Conservation (phyloP, 768 basidiomycete species). For the Pisolithus albus region DNA sequence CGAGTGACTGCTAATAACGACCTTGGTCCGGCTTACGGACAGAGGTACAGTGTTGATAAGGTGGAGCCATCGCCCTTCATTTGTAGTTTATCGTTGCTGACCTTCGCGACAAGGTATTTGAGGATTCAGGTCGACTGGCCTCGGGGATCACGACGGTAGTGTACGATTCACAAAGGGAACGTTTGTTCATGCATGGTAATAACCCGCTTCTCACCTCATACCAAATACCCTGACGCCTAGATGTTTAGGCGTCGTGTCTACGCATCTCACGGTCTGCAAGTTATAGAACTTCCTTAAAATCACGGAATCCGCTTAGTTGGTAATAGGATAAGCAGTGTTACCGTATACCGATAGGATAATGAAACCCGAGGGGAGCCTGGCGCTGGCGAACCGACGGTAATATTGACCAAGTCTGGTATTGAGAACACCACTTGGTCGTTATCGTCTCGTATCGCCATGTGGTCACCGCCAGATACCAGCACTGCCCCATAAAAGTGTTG, state of each 20-base stretch:
- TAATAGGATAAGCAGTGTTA: no score
- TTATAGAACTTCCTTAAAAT: neutral
- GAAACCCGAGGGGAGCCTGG: no score
- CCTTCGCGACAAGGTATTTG: conserved; percentile 43
- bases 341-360: no score
- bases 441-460: neutral
- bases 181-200: conserved; percentile 56
- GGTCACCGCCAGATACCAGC: neutral
- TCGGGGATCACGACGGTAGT: conserved; percentile 52
- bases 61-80: conserved; percentile 25
- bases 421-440: no score
- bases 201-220: conserved; percentile 1
- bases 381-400: no score
- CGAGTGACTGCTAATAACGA: conserved; percentile 50
- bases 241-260: conserved; percentile 25
- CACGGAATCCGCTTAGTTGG: neutral
- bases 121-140: conserved; percentile 55
- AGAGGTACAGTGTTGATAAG: conserved; percentile 55
- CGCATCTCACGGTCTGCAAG: conserved; percentile 29
- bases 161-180: conserved; percentile 44
- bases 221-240: conserved; percentile 1
- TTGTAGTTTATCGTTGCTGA: conserved; percentile 7
- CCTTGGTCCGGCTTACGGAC: conserved; percentile 45
- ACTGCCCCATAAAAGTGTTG: neutral
- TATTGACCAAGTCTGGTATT: no score